A percentile compares a stretch with the other conserved stretches of the same genome.
These are phyloP conservation scores for Pseudevernia furfuracea DNA, from an alignment of 495 filamentous ascomycete species.

Conservation along the genomic window DNA sequence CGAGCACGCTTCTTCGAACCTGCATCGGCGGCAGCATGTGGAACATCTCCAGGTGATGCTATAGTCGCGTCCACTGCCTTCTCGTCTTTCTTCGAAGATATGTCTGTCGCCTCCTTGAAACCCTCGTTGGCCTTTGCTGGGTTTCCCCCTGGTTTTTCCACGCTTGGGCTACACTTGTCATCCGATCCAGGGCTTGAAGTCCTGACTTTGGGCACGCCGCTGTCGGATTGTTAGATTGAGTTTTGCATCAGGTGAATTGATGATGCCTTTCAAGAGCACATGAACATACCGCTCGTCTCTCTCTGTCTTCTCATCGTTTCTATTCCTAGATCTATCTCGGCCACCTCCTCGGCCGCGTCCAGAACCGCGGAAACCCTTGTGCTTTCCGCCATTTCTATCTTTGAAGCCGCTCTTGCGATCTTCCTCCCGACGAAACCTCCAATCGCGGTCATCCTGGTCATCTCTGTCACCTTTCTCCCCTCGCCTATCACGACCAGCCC, in stretches of 20 bases:
- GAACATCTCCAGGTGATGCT: background rate
- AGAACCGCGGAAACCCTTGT: slow-evolving; percentile 28
- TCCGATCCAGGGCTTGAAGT: slow-evolving; percentile 28
- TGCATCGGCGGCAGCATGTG: slow-evolving; percentile 12
- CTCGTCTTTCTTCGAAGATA: slow-evolving; percentile 2
- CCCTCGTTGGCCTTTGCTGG: slow-evolving; percentile 20
- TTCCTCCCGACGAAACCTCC: slow-evolving; percentile 58
- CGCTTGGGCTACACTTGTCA: background rate
- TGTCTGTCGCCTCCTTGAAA: slow-evolving; percentile 2
- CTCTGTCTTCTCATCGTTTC: slow-evolving; percentile 23
- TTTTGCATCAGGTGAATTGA: background rate
- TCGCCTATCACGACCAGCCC: slow-evolving; percentile 18
- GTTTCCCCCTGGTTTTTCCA: background rate
- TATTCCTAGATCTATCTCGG: slow-evolving; percentile 24
- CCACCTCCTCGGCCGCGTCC: slow-evolving; percentile 35
- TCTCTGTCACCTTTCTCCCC: slow-evolving; percentile 9
- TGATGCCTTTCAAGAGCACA: background rate
- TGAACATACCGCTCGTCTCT: slow-evolving; percentile 42
- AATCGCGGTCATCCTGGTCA: slow-evolving; percentile 48
- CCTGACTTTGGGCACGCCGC: slow-evolving; percentile 43
- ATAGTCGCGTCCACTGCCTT: background rate
- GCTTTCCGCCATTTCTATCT: slow-evolving; percentile 30
- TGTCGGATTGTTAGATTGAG: slow-evolving; percentile 22
- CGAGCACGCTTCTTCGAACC: slow-evolving; percentile 43
- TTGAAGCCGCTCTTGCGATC: slow-evolving; percentile 58